Evolutionary conservation across 208 protist genomes (phyloP), one percentile per base, ranked within the genome.

Genomic region (Leishmania mexicana): DNA sequence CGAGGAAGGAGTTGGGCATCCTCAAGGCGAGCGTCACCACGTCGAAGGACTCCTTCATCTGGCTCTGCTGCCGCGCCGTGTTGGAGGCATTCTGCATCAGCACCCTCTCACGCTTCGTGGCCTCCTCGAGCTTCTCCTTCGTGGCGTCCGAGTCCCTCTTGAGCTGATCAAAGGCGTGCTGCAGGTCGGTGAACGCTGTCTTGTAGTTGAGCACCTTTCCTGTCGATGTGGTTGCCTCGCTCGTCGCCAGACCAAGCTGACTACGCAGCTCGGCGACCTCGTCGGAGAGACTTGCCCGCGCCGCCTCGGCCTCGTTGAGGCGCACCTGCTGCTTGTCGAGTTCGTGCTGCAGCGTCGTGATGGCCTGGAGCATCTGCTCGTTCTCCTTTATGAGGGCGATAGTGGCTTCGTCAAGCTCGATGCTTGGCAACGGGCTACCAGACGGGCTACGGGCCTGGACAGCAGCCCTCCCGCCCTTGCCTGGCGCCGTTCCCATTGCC

Each of bases 331-430:
- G 68, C 68, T 81, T 74, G 40, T 83, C 73, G 35, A 87, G 68
- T 45, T 92, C 86, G 57, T 82, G 76, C 40, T 86, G 83, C n/a
- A 96, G 83, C 19, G 71, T 74, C 19, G 80, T 85, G 42, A 94
- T 91, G 24, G 77, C 81, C 68, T 79, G 81, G 28, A 96, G 58
- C 90, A 96, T 94, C 54, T 83, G 76, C 67, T 91, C 90, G 75
- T 94, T 94, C 76, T 94, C 92, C 45, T 85, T 76, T 47, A 93
- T 84, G 60, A 96, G 84, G 8, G 73, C 85, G 35, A 81, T 53
- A 17, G 85, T 90, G 57, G 84, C 58, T 17, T 72, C 72, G 75
- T 87, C 85, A 19, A 93, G 83, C 21, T 87, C 80, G 49, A 86
- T 72, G 65, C 21, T 40, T 1, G 87, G 87, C 19, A 89, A 81